Base-by-base conservation (phyloP, 768 basidiomycete species). In the Boletus vermiculosoides region DNA sequence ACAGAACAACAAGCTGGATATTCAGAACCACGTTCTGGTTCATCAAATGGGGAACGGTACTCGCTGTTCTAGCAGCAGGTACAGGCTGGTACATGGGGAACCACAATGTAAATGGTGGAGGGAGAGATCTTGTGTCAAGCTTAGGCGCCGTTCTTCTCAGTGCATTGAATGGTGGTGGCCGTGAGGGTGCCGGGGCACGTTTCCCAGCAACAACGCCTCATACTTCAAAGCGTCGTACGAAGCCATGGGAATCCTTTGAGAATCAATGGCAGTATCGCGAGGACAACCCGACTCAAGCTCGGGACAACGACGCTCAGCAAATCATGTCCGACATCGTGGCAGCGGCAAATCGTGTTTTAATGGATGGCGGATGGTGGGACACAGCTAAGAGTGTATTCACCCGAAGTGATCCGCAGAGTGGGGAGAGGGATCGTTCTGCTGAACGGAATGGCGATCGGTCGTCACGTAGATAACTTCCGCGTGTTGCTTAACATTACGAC, bases 1-100 rank as follows among this genome's bases (percentile, higher is more conserved):
- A 91, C 73, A 86, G 88, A 57, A 92, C 91, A 5, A 86, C 90
- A 13, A 80, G 79, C 23, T 92, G 87, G 85, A 77, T 88, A 63
- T 72, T 92, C 60, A 81, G 87, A 57, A 83, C 82, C 34, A 75
- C 73, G 28, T 70, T 90, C 61, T 90, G 82, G 78, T 80, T 90
- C 64, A 68, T 88, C 64, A 93, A 93, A 72, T 93, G 90, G 90
- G 87, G 86, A 23, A 73, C 77, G 12, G 73, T 93, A 46, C 57
- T 90, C 10, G 80, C 77, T 13, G 71, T 77, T 2, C 63, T 86
- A 9, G 77, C 80, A n/a, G 85, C 80, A 7, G 78, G 76, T 9
- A 67, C 73, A 16, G 84, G 83, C 11, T 90, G 82, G 80, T 71
- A 82, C 47, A 70, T 82, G 68, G 79, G 76, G 11, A 74, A 71